These are phyloP conservation scores for Fusarium sambucinum DNA, from an alignment of 2,329 filamentous ascomycete genomes.

Conservation along the genomic window DNA sequence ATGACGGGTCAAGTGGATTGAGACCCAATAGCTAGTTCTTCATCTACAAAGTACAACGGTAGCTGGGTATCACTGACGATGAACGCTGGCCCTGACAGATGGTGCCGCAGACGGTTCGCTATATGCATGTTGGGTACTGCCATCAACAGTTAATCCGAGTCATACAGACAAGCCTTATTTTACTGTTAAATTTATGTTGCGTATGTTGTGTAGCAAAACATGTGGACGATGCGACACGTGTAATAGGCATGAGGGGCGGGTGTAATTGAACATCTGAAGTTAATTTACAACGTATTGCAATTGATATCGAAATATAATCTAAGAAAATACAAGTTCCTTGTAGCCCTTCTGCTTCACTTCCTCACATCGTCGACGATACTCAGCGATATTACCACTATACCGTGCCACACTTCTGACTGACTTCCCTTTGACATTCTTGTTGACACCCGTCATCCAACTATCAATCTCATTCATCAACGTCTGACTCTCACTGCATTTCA, in stretches of 20 bases:
- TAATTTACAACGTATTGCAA: too few species aligned
- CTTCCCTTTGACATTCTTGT: conserved; percentile 63
- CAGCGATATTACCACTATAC: conserved; percentile 30
- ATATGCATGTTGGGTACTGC: neutral
- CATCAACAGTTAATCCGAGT: accelerated
- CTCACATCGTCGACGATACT: conserved; percentile 29
- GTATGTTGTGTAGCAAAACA: too few species aligned
- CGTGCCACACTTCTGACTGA: conserved; percentile 56
- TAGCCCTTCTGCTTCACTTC: conserved; percentile 18
- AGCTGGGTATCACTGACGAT: too few species aligned
- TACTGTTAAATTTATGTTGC: too few species aligned
- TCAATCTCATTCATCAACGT: conserved; percentile 55
- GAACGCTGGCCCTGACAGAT: neutral
- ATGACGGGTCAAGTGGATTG: neutral
- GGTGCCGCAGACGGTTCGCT: neutral
- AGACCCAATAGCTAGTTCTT: too few species aligned
- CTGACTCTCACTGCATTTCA: conserved; percentile 56
- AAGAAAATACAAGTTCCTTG: conserved; percentile 12
- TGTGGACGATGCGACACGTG: too few species aligned
- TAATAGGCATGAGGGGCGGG: too few species aligned
- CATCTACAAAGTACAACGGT: too few species aligned
- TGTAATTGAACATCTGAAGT: too few species aligned
- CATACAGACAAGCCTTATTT: too few species aligned
- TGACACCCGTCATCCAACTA: conserved; percentile 67
- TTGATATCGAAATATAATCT: neutral